Conservation (phyloP, 306 rosid genomes). For the Rosa multiflora region DNA sequence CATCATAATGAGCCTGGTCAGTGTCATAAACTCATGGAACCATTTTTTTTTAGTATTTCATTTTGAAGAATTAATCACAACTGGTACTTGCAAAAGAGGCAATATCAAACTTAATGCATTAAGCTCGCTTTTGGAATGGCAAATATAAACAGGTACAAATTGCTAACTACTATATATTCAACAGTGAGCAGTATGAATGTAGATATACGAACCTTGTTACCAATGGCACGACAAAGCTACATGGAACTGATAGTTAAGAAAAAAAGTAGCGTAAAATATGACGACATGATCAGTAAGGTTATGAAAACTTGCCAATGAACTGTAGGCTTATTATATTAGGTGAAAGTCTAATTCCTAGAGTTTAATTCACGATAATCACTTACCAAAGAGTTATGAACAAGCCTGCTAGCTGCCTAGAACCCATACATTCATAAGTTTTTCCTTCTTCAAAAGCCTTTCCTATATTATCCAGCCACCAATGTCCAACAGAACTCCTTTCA, state of each 20-base stretch:
- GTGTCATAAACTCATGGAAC: background rate
- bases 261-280: slow-evolving; percentile 12
- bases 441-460: no score
- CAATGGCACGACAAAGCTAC: slow-evolving; percentile 98
- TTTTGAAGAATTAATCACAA: background rate
- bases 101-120: background rate
- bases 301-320: background rate
- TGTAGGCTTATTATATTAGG: background rate
- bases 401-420: no score
- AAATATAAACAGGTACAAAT: background rate
- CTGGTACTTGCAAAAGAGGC: background rate
- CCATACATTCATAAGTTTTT: no score
- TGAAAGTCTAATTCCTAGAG: slow-evolving; percentile 9
- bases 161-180: background rate
- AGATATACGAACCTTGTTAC: slow-evolving; percentile 79
- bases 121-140: background rate
- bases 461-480: no score
- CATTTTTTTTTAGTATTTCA: background rate
- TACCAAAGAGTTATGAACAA: no score
- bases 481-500: no score
- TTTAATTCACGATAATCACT: no score
- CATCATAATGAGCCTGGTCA: slow-evolving; percentile 28
- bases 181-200: slow-evolving; percentile 16
- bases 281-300: slow-evolving; percentile 11
- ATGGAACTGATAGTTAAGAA: slow-evolving; percentile 56